Evolutionary conservation across 306 rosid genomes (phyloP).

Genomic region (Potentilla sterilis): DNA sequence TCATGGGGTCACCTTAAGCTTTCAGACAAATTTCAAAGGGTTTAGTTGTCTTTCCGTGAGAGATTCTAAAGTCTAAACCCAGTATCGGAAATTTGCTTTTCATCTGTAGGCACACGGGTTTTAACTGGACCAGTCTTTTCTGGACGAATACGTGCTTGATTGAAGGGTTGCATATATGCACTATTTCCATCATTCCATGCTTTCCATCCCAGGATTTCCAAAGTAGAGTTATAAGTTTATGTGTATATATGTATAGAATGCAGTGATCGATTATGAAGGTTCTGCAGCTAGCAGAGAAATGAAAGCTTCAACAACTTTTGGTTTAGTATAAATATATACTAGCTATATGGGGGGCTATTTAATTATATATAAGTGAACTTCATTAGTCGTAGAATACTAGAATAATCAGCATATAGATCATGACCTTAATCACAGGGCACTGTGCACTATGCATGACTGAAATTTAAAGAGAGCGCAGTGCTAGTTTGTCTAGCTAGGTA

Average conservation of each 20-base stretch:
- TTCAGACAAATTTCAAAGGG: not conserved
- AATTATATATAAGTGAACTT: too few species aligned
- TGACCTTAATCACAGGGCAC: not conserved
- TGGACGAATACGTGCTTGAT: not conserved
- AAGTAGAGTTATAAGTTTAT: not conserved
- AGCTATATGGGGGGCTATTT: not conserved
- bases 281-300: not conserved
- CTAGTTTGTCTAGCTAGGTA: not conserved
- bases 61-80: not conserved
- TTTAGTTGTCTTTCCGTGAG: not conserved
- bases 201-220: too few species aligned
- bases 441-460: not conserved
- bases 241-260: not conserved
- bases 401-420: too few species aligned
- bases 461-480: not conserved
- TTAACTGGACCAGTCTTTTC: not conserved
- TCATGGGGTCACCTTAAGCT: conserved; percentile 8
- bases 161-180: not conserved
- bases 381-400: too few species aligned
- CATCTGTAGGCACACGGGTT: not conserved
- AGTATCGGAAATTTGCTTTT: not conserved
- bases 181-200: too few species aligned
- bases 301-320: not conserved
- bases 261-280: not conserved
- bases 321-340: too few species aligned